These are phyloP conservation scores for Fusarium equiseti DNA, from an alignment of 2,329 filamentous ascomycete genomes.

Conservation along the genomic window DNA sequence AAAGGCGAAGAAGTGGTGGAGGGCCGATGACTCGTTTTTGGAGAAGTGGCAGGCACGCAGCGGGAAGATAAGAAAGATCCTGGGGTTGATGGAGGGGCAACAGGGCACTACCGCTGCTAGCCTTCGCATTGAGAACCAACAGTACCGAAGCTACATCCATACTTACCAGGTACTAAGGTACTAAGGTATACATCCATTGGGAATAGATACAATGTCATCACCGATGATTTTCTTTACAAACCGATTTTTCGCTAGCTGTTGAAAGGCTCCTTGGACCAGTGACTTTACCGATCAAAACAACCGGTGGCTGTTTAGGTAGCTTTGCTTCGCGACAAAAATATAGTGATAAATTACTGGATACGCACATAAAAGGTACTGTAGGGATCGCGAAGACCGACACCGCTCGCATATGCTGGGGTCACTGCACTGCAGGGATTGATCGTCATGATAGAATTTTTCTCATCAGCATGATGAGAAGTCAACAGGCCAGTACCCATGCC, in stretches of 20 bases:
- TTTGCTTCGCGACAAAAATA: neutral
- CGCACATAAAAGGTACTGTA: neutral
- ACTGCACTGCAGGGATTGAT: neutral
- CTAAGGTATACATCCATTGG: neutral
- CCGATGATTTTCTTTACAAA: neutral
- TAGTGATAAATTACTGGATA: neutral
- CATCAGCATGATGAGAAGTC: neutral
- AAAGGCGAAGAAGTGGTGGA: constrained; percentile 7
- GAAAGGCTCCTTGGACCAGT: neutral
- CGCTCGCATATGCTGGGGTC: neutral
- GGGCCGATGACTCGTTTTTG: constrained; percentile 25
- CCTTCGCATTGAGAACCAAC: neutral
- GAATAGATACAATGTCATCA: neutral
- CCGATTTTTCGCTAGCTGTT: neutral
- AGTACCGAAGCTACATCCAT: neutral
- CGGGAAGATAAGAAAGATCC: constrained; percentile 8
- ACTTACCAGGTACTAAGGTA: neutral
- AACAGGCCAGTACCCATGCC: neutral
- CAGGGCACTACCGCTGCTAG: constrained; percentile 16
- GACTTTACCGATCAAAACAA: neutral
- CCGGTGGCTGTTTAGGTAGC: neutral
- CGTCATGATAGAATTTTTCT: constrained; percentile 2
- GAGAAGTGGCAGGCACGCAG: constrained; percentile 13
- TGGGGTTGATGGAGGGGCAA: constrained; percentile 32
- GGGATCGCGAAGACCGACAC: neutral